Percentiles rank a stretch among this genome's conserved stretches.
These are phyloP conservation scores for Cladophialophora yegresii DNA, from an alignment of 2,329 filamentous ascomycete genomes.

Conservation along the genomic window DNA sequence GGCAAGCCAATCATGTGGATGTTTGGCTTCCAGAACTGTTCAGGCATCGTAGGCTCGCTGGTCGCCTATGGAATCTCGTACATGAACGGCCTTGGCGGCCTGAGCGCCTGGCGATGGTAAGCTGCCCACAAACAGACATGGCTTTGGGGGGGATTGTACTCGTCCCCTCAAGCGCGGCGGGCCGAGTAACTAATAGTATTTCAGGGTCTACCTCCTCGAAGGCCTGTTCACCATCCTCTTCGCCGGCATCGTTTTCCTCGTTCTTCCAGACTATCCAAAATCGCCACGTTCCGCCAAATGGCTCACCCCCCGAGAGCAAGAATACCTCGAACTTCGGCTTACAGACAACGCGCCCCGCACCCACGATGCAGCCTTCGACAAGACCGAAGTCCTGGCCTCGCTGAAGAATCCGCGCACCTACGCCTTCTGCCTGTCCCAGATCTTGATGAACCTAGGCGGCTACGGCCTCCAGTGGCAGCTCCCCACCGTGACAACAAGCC, in stretches of 20 bases:
- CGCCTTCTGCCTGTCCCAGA: constrained; percentile 53
- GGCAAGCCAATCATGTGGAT: constrained; percentile 49
- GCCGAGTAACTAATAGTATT: constrained; percentile 5
- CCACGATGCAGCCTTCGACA: constrained; percentile 46
- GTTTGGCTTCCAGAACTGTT: constrained; percentile 46
- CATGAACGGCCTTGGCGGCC: constrained; percentile 34
- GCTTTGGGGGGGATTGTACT: not conserved
- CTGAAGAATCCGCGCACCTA: constrained; percentile 49
- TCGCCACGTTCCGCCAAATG: constrained; percentile 48
- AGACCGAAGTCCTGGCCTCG: constrained; percentile 44
- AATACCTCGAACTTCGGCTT: constrained; percentile 52
- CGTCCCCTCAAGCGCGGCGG: not conserved
- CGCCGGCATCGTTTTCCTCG: constrained; percentile 43
- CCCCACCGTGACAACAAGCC: constrained; percentile 46
- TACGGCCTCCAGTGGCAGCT: constrained; percentile 50
- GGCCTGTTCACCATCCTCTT: constrained; percentile 49
- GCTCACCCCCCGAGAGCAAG: constrained; percentile 51
- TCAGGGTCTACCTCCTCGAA: constrained; percentile 50
- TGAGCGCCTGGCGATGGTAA: constrained; percentile 37
- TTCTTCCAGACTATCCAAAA: constrained; percentile 52
- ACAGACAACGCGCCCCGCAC: constrained; percentile 48
- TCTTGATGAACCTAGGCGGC: constrained; percentile 51
- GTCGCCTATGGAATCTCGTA: constrained; percentile 38
- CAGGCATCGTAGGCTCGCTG: constrained; percentile 43
- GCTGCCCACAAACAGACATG: not conserved